Base-by-base conservation (phyloP, 441 rosid genomes). In the Cnidoscolus chayamansa region DNA sequence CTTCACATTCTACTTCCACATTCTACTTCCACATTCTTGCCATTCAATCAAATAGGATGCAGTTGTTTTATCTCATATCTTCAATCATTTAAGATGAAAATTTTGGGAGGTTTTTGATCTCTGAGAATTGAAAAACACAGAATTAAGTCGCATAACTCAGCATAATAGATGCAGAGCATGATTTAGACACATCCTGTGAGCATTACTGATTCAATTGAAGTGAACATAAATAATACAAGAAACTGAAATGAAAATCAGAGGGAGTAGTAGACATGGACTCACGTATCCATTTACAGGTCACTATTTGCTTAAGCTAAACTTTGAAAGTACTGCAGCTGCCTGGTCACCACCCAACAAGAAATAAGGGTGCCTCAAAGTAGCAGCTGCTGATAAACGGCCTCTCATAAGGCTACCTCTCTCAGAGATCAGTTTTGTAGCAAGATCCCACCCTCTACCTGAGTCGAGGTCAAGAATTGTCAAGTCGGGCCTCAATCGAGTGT, bases 401-500 rank as follows among this genome's bases (percentile, higher is more conserved):
- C 91, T 88, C 70, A 92, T 65, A 77, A 91, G 81, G 73, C 76
- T 84, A 30, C 97, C 92, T 85, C 97, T 84, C 81, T 90, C 85
- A 2, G 97, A 89, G 51, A 94, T 82, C 51, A 94, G 86, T 81
- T 88, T 92, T 1, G 90, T 89, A 67, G 97, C 97, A 49, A 92
- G 84, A 77, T 94, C 94, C 98, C 98, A 92, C 20, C 97, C 98
- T 81, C 94, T 90, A 56, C 93, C 97, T 0, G 93, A 89, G 72
- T 94, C 98, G 0, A 94, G 90, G 75, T 92, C 99, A 25, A 92
- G 95, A 63, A 92, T 81, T 55, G 80, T 89, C 17, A 94, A 81
- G 82, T 92, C 92, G 8, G 97, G 96, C 80, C 92, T 87, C 40
- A 77, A 83, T 77, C 91, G 85, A 58, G 94, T 94, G 75, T 53